These are phyloP conservation scores for Sporothrix dimorphospora DNA, from an alignment of 2,329 filamentous ascomycete species.

Conservation along the genomic window DNA sequence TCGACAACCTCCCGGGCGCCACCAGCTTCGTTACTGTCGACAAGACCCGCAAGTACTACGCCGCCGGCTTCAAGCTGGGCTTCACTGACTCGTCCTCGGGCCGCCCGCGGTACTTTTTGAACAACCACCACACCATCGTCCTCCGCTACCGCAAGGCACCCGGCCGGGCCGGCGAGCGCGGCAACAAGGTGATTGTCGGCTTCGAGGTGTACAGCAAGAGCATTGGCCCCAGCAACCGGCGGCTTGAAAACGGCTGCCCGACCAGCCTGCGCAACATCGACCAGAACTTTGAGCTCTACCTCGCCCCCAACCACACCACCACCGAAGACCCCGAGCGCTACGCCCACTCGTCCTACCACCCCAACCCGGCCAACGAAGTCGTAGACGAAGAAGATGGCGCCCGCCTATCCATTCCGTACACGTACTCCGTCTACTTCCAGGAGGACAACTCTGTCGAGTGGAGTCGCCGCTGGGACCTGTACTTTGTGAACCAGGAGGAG, in stretches of 20 bases:
- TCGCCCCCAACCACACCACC: conserved; percentile 64
- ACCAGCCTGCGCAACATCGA: conserved; percentile 65
- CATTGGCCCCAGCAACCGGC: conserved; percentile 62
- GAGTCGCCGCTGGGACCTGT: conserved; percentile 83
- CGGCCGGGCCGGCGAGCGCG: conserved; percentile 67
- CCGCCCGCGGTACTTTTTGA: conserved; percentile 71
- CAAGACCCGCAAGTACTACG: conserved; percentile 84
- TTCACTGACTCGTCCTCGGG: conserved; percentile 67
- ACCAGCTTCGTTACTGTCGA: conserved; percentile 88
- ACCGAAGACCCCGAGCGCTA: conserved; percentile 51
- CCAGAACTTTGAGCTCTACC: conserved; percentile 68
- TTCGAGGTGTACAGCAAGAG: conserved; percentile 93
- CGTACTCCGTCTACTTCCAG: conserved; percentile 88
- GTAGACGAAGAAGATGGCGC: conserved; percentile 65
- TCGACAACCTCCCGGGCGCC: conserved; percentile 86
- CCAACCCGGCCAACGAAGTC: conserved; percentile 56
- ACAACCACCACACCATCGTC: conserved; percentile 87
- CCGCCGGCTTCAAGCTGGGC: conserved; percentile 85
- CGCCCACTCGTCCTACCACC: conserved; percentile 62
- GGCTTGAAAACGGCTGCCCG: conserved; percentile 69
- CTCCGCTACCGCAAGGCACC: conserved; percentile 75
- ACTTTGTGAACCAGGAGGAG: conserved; percentile 86
- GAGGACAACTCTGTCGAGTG: conserved; percentile 81
- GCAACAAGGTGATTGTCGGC: conserved; percentile 79
- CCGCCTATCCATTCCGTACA: conserved; percentile 76